Evolutionary conservation across 306 rosid genomes (phyloP).

Genomic region (Pueraria montana): DNA sequence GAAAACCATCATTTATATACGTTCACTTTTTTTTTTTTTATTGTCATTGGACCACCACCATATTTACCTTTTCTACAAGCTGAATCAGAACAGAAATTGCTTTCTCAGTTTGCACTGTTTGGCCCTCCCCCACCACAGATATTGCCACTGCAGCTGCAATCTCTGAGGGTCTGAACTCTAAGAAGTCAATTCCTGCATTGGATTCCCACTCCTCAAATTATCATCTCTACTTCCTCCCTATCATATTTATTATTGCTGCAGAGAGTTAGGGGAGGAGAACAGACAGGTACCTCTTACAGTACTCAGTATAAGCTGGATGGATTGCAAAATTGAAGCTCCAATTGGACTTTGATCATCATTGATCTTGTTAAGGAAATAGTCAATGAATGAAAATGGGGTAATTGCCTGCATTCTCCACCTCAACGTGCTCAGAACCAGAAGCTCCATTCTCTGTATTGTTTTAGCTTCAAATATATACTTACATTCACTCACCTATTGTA

Average conservation of each 20-base stretch:
- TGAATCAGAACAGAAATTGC: slow-evolving; percentile 70
- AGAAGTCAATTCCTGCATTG: slow-evolving; percentile 86
- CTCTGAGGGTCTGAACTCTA: slow-evolving; percentile 91
- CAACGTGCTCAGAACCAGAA: slow-evolving; percentile 81
- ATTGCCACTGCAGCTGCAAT: slow-evolving; percentile 93
- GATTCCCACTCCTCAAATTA: slow-evolving; percentile 61
- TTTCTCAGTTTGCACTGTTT: slow-evolving; percentile 66
- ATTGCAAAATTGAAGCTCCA: slow-evolving; percentile 56
- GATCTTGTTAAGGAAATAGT: slow-evolving; percentile 74
- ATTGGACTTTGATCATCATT: slow-evolving; percentile 57
- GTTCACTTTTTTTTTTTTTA: not conserved
- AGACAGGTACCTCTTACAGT: slow-evolving; percentile 63
- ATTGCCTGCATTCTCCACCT: slow-evolving; percentile 93
- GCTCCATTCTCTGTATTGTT: slow-evolving; percentile 90
- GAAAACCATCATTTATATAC: slow-evolving; percentile 42
- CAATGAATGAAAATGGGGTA: slow-evolving; percentile 93
- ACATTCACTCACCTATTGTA: slow-evolving; percentile 66
- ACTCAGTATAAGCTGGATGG: slow-evolving; percentile 67
- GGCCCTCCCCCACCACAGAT: slow-evolving; percentile 65
- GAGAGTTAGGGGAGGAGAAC: not conserved
- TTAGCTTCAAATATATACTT: slow-evolving; percentile 83
- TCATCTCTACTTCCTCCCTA: slow-evolving; percentile 15
- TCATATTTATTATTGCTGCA: slow-evolving; percentile 37
- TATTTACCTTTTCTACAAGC: slow-evolving; percentile 71
- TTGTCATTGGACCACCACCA: slow-evolving; percentile 53